Evolutionary conservation across 192 early-diverging fungal species (phyloP).

Genomic region (Glomus cerebriforme): DNA sequence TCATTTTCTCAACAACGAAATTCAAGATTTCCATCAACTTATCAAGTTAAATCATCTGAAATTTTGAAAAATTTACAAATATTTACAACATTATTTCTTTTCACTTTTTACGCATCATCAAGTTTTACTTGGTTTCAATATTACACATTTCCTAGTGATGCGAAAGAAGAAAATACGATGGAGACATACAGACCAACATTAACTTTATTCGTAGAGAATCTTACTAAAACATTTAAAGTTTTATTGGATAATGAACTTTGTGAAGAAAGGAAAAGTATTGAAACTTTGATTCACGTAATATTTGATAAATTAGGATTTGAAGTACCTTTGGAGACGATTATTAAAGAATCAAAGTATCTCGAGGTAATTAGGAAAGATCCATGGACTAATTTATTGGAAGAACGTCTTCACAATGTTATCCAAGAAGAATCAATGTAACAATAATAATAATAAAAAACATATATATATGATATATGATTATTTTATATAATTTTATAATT

Average conservation of each 20-base stretch:
- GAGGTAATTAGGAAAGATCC: not conserved
- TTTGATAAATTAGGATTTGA: slow-evolving; percentile 22
- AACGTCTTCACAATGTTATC: not conserved
- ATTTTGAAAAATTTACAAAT: not conserved
- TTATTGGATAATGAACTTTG: not conserved
- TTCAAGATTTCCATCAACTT: not conserved
- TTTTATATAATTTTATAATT: too few relatives aligned
- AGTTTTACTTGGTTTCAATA: not conserved
- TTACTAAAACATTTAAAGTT: not conserved
- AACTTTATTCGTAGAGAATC: not conserved
- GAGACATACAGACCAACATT: not conserved
- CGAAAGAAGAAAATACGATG: not conserved
- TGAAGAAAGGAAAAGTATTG: not conserved
- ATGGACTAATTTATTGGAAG: not conserved
- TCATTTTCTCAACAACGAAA: not conserved
- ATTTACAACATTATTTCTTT: not conserved
- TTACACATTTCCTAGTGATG: not conserved
- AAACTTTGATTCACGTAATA: not conserved
- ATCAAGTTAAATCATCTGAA: not conserved
- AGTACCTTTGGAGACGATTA: not conserved
- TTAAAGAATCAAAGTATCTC: not conserved
- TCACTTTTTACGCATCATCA: not conserved
- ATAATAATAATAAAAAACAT: too few relatives aligned
- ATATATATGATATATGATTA: too few relatives aligned
- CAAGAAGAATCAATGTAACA: not conserved